These are phyloP conservation scores for Monilinia laxa DNA, from an alignment of 2,329 filamentous ascomycete species.

Conservation along the genomic window DNA sequence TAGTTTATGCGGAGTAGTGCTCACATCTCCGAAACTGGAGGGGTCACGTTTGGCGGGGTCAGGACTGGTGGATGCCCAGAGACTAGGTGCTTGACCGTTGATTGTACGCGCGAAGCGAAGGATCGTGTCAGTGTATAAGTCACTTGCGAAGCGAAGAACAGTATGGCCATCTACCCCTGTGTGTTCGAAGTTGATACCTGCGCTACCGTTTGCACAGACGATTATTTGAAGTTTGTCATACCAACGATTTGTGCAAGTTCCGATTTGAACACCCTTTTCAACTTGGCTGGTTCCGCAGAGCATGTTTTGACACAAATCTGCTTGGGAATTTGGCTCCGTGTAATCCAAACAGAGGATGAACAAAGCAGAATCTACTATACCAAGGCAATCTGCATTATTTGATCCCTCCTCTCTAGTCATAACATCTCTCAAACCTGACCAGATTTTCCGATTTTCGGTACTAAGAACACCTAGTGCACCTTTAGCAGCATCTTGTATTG, in stretches of 20 bases:
- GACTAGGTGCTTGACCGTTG: conserved; percentile 85
- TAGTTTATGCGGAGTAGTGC: conserved; percentile 89
- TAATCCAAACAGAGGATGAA: conserved; percentile 94
- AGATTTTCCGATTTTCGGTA: conserved; percentile 94
- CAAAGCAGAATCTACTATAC: conserved; percentile 89
- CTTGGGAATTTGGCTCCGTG: conserved; percentile 75
- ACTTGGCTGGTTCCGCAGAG: conserved; percentile 92
- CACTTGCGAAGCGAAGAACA: conserved; percentile 91
- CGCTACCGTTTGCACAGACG: conserved; percentile 97
- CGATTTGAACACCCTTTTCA: conserved; percentile 90
- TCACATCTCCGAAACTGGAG: conserved; percentile 87
- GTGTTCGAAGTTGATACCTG: conserved; percentile 98
- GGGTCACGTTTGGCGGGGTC: conserved; percentile 92
- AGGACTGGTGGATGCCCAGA: conserved; percentile 89
- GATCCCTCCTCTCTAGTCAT: conserved; percentile 82
- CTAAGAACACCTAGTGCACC: conserved; percentile 89
- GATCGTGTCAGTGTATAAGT: conserved; percentile 97
- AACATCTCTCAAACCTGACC: conserved; percentile 88
- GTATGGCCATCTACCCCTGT: conserved; percentile 98
- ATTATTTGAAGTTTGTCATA: conserved; percentile 99
- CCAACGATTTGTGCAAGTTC: conserved; percentile 97
- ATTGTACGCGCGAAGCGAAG: conserved; percentile 92
- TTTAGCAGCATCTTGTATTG: conserved; percentile 94
- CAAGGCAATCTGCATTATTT: conserved; percentile 94
- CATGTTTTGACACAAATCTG: conserved; percentile 96